These are phyloP conservation scores for Pezicula carpinea DNA, from an alignment of 2,329 filamentous ascomycete genomes.

Conservation along the genomic window DNA sequence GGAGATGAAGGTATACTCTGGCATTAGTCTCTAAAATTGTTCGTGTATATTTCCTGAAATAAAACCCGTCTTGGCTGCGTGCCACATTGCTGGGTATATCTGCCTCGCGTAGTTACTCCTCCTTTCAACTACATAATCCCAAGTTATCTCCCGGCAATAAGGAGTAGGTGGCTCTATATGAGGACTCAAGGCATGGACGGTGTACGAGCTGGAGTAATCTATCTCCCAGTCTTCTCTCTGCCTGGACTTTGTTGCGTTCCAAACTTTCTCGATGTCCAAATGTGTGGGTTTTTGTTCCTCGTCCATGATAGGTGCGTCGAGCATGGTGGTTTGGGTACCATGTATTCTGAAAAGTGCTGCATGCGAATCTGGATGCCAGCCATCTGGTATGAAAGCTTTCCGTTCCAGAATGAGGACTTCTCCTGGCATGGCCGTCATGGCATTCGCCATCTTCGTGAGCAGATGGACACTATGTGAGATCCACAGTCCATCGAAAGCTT, in stretches of 20 bases:
- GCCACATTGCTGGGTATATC: slow-evolving; percentile 1
- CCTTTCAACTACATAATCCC: slow-evolving; percentile 5
- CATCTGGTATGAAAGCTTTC: neutral
- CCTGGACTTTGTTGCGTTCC: neutral
- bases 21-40: no score
- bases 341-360: neutral
- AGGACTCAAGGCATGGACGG: neutral
- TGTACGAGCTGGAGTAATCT: no score
- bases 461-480: slow-evolving; percentile 25
- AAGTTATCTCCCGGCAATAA: neutral
- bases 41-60: neutral
- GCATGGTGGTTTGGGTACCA: no score
- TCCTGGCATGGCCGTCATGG: neutral
- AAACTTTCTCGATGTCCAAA: neutral
- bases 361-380: neutral
- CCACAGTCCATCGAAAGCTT: slow-evolving; percentile 25
- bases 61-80: neutral
- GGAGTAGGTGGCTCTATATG: neutral
- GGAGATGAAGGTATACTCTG: no score
- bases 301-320: neutral
- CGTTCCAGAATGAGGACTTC: slow-evolving; percentile 5
- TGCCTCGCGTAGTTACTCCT: slow-evolving; percentile 4
- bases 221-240: neutral
- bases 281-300: no score
- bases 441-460: slow-evolving; percentile 16